Conservation (phyloP, 2,329 filamentous ascomycete species). For the Xylaria sp. region DNA sequence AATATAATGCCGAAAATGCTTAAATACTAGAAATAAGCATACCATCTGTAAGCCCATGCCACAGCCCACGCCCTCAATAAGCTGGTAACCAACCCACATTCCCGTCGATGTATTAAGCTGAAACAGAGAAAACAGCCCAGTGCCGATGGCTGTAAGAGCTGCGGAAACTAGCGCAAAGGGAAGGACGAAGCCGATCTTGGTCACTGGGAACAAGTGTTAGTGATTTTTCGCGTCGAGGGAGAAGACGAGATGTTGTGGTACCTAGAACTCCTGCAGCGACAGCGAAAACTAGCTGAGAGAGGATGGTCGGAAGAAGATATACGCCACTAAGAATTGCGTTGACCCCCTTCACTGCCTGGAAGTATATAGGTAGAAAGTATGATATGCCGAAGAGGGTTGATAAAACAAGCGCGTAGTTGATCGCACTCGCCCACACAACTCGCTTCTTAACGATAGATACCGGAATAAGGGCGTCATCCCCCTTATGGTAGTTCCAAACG, state of each 20-base stretch:
- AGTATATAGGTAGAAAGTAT: conserved; percentile 46
- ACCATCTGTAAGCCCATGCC: conserved; percentile 31
- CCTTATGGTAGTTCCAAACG: conserved; percentile 39
- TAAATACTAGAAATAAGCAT: too few species aligned
- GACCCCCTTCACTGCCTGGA: conserved; percentile 45
- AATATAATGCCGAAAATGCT: neutral
- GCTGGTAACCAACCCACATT: conserved; percentile 33
- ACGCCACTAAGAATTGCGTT: conserved; percentile 42
- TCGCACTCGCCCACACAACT: conserved; percentile 30
- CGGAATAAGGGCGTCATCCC: conserved; percentile 42
- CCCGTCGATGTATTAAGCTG: conserved; percentile 28
- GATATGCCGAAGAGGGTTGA: conserved; percentile 35
- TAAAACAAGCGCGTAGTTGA: conserved; percentile 38
- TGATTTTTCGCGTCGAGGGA: neutral
- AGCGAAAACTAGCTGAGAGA: conserved; percentile 34
- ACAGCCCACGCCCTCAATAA: conserved; percentile 29
- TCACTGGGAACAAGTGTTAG: conserved; percentile 21
- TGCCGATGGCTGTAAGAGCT: conserved; percentile 20
- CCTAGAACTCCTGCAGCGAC: neutral
- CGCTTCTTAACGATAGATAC: conserved; percentile 31
- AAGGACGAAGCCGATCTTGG: conserved; percentile 29
- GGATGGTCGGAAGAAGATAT: conserved; percentile 41
- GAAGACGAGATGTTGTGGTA: neutral
- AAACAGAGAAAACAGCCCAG: conserved; percentile 32
- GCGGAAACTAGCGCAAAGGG: conserved; percentile 26